A percentile compares a stretch with the other conserved stretches of the same genome.
Evolutionary conservation across 306 rosid species (phyloP).

Genomic region (Vachellia pachyceras): DNA sequence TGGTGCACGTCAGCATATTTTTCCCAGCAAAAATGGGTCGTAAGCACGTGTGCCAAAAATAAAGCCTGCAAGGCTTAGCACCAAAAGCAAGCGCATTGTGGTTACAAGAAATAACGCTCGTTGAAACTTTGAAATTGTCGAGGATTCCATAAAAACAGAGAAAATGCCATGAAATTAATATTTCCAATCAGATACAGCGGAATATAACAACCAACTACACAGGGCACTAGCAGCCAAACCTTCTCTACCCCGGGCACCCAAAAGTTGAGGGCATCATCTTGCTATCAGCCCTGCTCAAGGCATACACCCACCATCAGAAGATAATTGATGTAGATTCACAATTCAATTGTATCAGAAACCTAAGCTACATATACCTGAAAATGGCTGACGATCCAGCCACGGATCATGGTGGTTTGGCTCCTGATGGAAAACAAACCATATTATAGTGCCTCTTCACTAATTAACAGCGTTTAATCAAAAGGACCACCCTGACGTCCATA

Average conservation of each 20-base stretch:
- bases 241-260: constrained; percentile 40
- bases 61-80: constrained; percentile 38
- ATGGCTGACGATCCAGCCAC: constrained; percentile 27
- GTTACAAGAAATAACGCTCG: constrained; percentile 41
- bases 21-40: constrained; percentile 15
- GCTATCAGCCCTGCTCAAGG: constrained; percentile 39
- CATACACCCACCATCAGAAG: constrained; percentile 43
- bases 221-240: constrained; percentile 44
- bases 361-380: constrained; percentile 40
- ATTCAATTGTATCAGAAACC: constrained; percentile 26
- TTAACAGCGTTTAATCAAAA: constrained; percentile 53
- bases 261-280: constrained; percentile 36
- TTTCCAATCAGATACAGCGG: constrained; percentile 49
- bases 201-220: constrained; percentile 48
- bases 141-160: constrained; percentile 35
- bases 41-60: constrained; percentile 26
- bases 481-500: constrained; percentile 54
- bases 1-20: not conserved
- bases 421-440: constrained; percentile 33
- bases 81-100: constrained; percentile 44
- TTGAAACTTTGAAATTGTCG: constrained; percentile 38
- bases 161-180: constrained; percentile 56
- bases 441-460: constrained; percentile 30
- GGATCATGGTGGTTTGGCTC: constrained; percentile 19
- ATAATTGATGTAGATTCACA: constrained; percentile 30